Conservation (phyloP, 352 stramenopile genomes). For the Paralagenidium karlingii region DNA sequence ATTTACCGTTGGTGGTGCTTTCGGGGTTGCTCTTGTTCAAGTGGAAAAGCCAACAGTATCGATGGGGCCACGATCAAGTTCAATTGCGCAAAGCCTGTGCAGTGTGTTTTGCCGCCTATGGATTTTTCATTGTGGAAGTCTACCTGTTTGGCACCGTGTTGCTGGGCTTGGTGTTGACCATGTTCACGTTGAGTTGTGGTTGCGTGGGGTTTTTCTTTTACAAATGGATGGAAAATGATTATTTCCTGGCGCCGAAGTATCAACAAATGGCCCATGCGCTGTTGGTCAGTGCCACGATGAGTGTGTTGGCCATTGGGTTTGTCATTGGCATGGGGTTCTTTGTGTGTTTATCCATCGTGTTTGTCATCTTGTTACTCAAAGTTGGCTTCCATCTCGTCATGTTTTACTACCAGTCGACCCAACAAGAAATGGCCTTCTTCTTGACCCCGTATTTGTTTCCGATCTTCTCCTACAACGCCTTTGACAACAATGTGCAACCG, state of each 20-base stretch:
- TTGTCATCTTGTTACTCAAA: conserved; percentile 59
- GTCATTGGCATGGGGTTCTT: conserved; percentile 59
- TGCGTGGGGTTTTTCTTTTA: conserved; percentile 51
- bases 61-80: conserved; percentile 8
- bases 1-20: conserved; percentile 72
- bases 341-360: conserved; percentile 73
- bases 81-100: too few species aligned
- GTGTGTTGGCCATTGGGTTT: conserved; percentile 27
- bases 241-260: conserved; percentile 56
- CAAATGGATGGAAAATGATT: conserved; percentile 80
- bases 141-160: conserved; percentile 49
- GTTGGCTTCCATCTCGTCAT: conserved; percentile 8
- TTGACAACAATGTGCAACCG: conserved; percentile 85
- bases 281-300: conserved; percentile 18
- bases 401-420: too few species aligned
- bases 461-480: conserved; percentile 84
- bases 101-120: too few species aligned
- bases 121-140: conserved; percentile 72
- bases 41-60: conserved; percentile 25
- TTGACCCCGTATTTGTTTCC: conserved; percentile 85
- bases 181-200: conserved; percentile 17
- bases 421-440: conserved; percentile 58
- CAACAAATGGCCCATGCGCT: conserved; percentile 28
- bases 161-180: conserved; percentile 35
- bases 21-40: conserved; percentile 57